A percentile compares a stretch with the other conserved stretches of the same genome.
Evolutionary conservation across 2,329 filamentous ascomycete species (phyloP).

Genomic region (Penicillium freii): DNA sequence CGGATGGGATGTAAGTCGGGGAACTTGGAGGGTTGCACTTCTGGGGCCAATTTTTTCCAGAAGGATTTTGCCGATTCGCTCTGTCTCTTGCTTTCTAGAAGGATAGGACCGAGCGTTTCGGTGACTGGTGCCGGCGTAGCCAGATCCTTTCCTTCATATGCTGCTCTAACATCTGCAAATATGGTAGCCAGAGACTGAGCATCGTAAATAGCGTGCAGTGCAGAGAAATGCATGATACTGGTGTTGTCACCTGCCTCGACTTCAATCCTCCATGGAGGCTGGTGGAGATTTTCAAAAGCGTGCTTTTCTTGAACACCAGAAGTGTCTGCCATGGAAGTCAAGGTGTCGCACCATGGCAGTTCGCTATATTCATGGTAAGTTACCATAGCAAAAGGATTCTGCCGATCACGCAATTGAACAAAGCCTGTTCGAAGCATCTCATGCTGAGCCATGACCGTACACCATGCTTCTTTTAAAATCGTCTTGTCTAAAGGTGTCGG

Average conservation of each 20-base stretch:
- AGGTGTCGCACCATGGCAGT: conserved; percentile 44
- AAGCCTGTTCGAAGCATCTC: conserved; percentile 78
- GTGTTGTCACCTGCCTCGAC: conserved; percentile 40
- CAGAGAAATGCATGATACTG: conserved; percentile 49
- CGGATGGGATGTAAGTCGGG: conserved; percentile 69
- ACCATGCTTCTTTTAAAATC: conserved; percentile 60
- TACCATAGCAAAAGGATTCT: conserved; percentile 72
- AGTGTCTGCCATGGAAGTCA: not conserved
- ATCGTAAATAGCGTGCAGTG: conserved; percentile 85
- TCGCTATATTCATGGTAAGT: conserved; percentile 49
- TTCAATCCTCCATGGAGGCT: conserved; percentile 63
- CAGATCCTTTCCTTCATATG: conserved; percentile 35
- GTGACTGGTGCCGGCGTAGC: conserved; percentile 38
- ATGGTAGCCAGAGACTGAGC: conserved; percentile 69
- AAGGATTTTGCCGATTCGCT: conserved; percentile 48
- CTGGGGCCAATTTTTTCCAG: conserved; percentile 60
- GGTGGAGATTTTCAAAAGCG: conserved; percentile 49
- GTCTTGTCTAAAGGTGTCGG: conserved; percentile 38
- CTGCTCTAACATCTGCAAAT: conserved; percentile 56
- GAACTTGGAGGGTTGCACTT: conserved; percentile 65
- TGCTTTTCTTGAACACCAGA: conserved; percentile 12
- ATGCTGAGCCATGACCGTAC: conserved; percentile 52
- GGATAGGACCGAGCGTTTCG: conserved; percentile 45
- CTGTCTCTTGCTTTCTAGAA: conserved; percentile 38
- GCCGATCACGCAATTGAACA: conserved; percentile 57